Conservation (phyloP, 306 rosid genomes). For the Sindora glabra region DNA sequence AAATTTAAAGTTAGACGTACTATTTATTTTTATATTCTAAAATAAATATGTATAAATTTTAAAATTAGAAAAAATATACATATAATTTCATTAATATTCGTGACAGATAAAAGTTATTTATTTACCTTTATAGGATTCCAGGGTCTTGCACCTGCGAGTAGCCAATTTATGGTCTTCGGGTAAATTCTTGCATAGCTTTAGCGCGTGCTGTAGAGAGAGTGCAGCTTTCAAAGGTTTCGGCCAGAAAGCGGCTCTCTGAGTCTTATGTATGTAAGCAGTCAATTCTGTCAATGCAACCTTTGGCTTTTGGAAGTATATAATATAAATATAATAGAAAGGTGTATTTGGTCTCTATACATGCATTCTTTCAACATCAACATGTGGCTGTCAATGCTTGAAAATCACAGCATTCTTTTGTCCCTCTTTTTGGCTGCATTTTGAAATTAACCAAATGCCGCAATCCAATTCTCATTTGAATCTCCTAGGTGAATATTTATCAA, state of each 20-base stretch:
- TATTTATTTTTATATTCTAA: no score
- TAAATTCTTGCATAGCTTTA: no score
- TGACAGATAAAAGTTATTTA: no score
- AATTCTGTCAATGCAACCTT: conserved; percentile 12
- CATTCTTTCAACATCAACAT: conserved; percentile 7
- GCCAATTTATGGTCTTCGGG: no score
- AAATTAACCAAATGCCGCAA: not conserved
- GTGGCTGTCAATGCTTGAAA: conserved; percentile 15
- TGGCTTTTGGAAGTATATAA: conserved; percentile 9
- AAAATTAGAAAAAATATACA: no score
- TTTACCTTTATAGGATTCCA: no score
- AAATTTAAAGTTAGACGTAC: no score
- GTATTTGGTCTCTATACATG: conserved; percentile 3
- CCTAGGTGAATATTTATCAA: not conserved
- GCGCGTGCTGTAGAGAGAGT: conserved; percentile 13
- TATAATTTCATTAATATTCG: no score
- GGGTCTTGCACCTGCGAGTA: no score
- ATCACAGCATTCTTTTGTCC: no score
- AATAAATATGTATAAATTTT: no score
- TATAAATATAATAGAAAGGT: conserved; percentile 17
- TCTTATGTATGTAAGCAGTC: conserved; percentile 3
- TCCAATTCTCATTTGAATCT: conserved; percentile 1
- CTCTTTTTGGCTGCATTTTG: no score
- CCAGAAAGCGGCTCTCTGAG: conserved; percentile 27
- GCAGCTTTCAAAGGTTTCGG: conserved; percentile 18